Evolutionary conservation across 176 grass and related monocot genomes (phyloP), one percentile per base, ranked within the genome.

Genomic region (Thinopyrum elongatum): DNA sequence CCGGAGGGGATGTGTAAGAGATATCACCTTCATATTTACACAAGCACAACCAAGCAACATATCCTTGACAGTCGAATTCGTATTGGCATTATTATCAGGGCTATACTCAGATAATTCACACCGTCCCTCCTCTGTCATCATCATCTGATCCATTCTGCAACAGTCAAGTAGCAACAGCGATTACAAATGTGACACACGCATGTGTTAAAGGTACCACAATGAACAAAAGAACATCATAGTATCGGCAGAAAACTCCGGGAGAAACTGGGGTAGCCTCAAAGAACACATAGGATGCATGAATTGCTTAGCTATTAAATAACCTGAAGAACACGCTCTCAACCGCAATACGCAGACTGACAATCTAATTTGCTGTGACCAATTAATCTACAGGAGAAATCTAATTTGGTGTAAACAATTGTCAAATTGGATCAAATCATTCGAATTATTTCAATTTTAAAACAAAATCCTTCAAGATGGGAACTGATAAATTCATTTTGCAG

Each of bases 91-190:
- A 35, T 35, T 35, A 53, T 19, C 68, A 80, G 13, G 26, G 47
- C 75, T 30, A 29, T 28, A 84, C 22, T 0, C 2, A 61, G 12
- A 38, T 91, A 91, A 87, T 68, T 91, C 89, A 59, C 2, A 9
- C 60, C 28, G 29, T 70, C 76, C 81, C 4, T 22, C 21, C 47
- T 72, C 31, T 23, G 55, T 23, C 42, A 7, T 80, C 76, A 91
- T 25, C 85, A 61, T 69, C 44, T 38, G 68, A 80, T 91, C 85
- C 85, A 91, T 87, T 74, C 89, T 91, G 68, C 44, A 84, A 27
- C 28, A 87, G 30, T 74, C 46, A 74, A 67, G 65, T 35, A 66
- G 59, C 44, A 60, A 47, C 46, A 61, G 5, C 3, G 3, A 68
- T 76, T 76, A 80, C 2, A 63, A 23, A 85, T 80, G 41, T 68